phyloP scores from a whole-genome alignment of 495 filamentous ascomycete species.

The Thozetella sp. region DNA sequence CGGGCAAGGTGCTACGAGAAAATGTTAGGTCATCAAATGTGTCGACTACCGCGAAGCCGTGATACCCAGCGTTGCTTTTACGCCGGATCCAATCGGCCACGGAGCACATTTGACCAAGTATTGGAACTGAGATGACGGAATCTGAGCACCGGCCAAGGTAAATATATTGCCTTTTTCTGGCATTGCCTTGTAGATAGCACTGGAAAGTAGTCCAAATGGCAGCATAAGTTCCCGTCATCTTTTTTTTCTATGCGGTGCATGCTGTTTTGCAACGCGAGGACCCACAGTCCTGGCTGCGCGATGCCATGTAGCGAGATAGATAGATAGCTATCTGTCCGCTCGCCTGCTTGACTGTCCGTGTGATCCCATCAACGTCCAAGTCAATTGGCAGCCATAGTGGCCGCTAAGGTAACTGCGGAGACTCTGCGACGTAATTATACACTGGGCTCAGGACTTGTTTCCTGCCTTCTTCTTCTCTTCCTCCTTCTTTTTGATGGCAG shows the following conservation, averaged over 20 bases:
- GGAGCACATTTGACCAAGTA: neutral
- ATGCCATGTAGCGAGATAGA: too few relatives aligned
- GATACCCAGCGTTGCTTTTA: neutral
- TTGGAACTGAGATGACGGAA: neutral
- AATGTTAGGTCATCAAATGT: neutral
- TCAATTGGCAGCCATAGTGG: neutral
- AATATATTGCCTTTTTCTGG: too few relatives aligned
- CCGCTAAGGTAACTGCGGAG: neutral
- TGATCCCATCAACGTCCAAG: neutral
- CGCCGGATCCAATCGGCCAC: neutral
- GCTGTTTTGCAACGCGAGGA: too few relatives aligned
- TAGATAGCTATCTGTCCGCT: too few relatives aligned
- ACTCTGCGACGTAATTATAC: neutral
- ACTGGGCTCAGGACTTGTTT: neutral
- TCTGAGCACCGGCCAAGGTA: neutral
- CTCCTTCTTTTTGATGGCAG: constrained; percentile 67
- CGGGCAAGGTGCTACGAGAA: too few relatives aligned
- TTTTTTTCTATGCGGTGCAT: neutral
- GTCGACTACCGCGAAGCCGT: neutral
- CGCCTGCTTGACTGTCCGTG: too few relatives aligned
- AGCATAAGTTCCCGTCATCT: neutral
- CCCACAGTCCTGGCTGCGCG: too few relatives aligned
- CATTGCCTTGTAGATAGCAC: neutral
- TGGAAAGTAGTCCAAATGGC: neutral
- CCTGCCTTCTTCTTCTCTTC: constrained; percentile 15